Evolutionary conservation across 2,329 filamentous ascomycete species (phyloP).

Genomic region (Fusarium lateritium): DNA sequence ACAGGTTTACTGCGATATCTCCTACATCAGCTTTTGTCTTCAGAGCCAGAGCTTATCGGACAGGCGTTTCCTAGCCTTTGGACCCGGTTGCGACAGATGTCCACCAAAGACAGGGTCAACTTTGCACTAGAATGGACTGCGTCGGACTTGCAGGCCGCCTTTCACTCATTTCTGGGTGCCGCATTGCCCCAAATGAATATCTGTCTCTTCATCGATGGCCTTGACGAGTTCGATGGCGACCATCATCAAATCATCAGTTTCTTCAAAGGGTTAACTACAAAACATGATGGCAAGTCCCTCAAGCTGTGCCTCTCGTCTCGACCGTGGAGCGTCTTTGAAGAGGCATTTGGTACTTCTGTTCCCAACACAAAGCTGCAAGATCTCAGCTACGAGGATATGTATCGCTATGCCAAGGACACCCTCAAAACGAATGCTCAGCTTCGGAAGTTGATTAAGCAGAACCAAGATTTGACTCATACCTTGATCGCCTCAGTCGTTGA

Average conservation of each 20-base stretch:
- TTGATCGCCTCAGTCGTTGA: constrained; percentile 4
- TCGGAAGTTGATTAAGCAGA: not conserved
- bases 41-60: not conserved
- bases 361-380: constrained; percentile 19
- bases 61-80: constrained; percentile 11
- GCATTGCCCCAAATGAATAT: constrained; percentile 22
- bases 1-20: constrained; percentile 56
- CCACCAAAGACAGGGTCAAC: constrained; percentile 17
- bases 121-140: constrained; percentile 19
- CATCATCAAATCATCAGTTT: constrained; percentile 49
- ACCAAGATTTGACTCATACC: not conserved
- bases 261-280: constrained; percentile 26
- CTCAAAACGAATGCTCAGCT: not conserved
- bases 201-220: constrained; percentile 53
- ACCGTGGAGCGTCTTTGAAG: constrained; percentile 16
- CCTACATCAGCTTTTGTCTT: constrained; percentile 54
- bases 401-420: constrained; percentile 12
- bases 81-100: constrained; percentile 7
- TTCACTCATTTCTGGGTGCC: constrained; percentile 6
- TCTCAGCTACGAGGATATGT: constrained; percentile 22
- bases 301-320: constrained; percentile 24
- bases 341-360: constrained; percentile 14
- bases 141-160: constrained; percentile 1
- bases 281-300: constrained; percentile 3
- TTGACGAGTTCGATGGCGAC: constrained; percentile 55